Evolutionary conservation across 352 stramenopile species (phyloP), one percentile per base, ranked within the genome.

Genomic region (Pythium sukuiense): DNA sequence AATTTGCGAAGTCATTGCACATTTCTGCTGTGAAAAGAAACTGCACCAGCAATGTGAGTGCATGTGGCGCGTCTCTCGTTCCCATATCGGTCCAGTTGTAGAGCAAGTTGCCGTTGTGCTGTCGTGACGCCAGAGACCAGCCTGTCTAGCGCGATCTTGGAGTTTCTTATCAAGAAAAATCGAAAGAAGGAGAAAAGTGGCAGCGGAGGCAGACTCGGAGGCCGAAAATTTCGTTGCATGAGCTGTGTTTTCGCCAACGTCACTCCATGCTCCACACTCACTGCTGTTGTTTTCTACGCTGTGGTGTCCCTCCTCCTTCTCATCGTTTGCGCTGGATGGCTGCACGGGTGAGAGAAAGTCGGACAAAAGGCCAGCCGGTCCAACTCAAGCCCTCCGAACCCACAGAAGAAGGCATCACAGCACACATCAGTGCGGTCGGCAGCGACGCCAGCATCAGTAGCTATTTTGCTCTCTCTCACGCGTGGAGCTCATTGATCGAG

Each of bases 281-380:
- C 49, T 13, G 8, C 39, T n/a, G 20, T 53, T 29, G 29, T 49
- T 0, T 24, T 24, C 20, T 24, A 24, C 20, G 20, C 20, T 24
- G 20, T 24, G 20, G 20, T 24, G 20, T 24, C 55, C 53, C n/a
- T 49, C 58, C 41, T 52, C 37, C 56, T 57, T 65, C 33, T 67
- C 49, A 52, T 61, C 55, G 20, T 46, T 24, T 60, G 14, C 12
- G 43, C 29, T 39, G 39, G 65, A 71, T 71, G 65, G 65, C 65
- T 71, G 58, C 65, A 58, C 54, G 55, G 53, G 50, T 29, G 56
- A 71, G 64, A 66, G 58, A 71, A 59, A 71, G 59, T 63, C 63
- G 58, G 55, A 71, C 63, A 58, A 18, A 49, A 49, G 41, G 41
- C 41, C 41, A 49, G 41, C 41, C 41, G 41, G 41, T 49, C 41